Conservation (phyloP, 345 rosid genomes). For the Rhodamnia rubescens region DNA sequence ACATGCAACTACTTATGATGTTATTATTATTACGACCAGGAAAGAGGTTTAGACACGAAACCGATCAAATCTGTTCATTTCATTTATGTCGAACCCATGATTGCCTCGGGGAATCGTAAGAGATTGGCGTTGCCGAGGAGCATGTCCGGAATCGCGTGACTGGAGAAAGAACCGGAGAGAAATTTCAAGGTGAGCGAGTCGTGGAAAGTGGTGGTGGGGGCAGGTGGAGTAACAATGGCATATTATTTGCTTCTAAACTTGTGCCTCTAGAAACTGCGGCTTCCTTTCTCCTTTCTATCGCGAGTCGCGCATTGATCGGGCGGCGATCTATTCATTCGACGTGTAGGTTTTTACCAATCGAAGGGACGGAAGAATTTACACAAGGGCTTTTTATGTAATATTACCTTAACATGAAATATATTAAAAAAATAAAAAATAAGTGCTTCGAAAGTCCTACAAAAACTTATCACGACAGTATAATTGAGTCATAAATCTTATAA, state of each 20-base stretch:
- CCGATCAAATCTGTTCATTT: not conserved
- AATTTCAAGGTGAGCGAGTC: not conserved
- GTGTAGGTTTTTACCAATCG: not conserved
- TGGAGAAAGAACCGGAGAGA: not conserved
- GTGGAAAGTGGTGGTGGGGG: not conserved
- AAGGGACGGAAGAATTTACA: not conserved
- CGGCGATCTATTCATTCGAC: not conserved
- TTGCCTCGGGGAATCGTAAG: not conserved
- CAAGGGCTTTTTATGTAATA: not conserved
- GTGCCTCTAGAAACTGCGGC: not conserved
- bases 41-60: not conserved
- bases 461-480: no score
- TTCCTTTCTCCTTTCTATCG: not conserved
- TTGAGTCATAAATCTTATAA: no score
- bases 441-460: no score
- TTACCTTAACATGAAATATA: not conserved
- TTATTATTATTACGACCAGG: not conserved
- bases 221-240: not conserved
- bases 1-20: not conserved
- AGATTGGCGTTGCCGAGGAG: not conserved
- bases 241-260: not conserved
- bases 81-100: not conserved
- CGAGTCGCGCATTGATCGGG: not conserved
- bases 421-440: no score
- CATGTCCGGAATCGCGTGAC: not conserved